Evolutionary conservation across 2,329 filamentous ascomycete species (phyloP).

Genomic region (Fusarium siculi): DNA sequence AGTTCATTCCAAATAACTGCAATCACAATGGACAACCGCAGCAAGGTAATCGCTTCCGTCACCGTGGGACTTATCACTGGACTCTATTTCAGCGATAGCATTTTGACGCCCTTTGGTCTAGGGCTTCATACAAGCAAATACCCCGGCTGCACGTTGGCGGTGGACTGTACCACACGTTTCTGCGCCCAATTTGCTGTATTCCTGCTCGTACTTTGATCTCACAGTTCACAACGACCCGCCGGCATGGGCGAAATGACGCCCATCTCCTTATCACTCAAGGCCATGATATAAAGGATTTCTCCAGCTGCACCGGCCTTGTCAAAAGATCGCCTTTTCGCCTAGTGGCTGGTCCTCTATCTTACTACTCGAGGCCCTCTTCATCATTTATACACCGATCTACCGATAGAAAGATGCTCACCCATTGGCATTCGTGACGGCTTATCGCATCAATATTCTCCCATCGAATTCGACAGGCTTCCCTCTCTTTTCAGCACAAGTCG

Average conservation of each 20-base stretch:
- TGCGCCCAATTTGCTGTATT: background rate
- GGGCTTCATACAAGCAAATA: background rate
- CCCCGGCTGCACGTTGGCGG: background rate
- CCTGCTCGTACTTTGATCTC: background rate
- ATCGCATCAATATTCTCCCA: too few species aligned
- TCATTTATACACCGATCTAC: background rate
- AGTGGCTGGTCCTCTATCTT: background rate
- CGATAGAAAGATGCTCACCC: background rate
- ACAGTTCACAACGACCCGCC: fast-evolving
- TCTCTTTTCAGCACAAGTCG: too few species aligned
- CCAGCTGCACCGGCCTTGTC: background rate
- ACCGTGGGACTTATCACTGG: background rate
- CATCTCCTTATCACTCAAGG: background rate
- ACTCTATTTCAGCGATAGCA: fast-evolving
- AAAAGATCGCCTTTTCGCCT: background rate
- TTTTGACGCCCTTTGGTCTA: background rate
- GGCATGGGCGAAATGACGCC: fast-evolving
- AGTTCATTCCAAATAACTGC: background rate
- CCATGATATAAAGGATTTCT: background rate
- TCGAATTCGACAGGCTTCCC: too few species aligned
- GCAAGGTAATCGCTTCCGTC: background rate
- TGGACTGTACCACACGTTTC: background rate
- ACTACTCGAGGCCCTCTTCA: background rate
- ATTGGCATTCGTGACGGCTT: background rate
- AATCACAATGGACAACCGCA: background rate